Percentiles rank a stretch among this genome's conserved stretches.
Evolutionary conservation across 192 early-diverging fungal species (phyloP).

Genomic region (Spizellomyces punctatus): DNA sequence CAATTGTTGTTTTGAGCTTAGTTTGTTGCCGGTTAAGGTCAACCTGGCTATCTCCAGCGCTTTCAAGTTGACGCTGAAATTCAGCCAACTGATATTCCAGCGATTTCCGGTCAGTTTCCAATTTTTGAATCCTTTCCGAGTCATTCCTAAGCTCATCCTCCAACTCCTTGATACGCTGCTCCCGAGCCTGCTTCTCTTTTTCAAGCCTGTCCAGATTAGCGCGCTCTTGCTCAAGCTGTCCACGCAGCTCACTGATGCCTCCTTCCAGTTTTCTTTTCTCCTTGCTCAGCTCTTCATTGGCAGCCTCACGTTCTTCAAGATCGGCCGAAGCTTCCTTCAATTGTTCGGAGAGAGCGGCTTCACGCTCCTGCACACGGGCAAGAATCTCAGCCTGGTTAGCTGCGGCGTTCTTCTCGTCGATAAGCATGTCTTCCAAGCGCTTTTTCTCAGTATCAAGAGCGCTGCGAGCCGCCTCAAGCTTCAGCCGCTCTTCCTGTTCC

Average conservation of each 20-base stretch:
- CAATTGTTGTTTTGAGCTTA: slow-evolving; percentile 47
- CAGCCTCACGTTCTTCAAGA: slow-evolving; percentile 52
- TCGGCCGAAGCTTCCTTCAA: slow-evolving; percentile 43
- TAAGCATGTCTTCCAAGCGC: slow-evolving; percentile 67
- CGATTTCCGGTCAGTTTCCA: slow-evolving; percentile 49
- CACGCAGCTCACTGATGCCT: slow-evolving; percentile 36
- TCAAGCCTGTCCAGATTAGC: slow-evolving; percentile 50
- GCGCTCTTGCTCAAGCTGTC: slow-evolving; percentile 36
- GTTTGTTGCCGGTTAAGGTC: slow-evolving; percentile 51
- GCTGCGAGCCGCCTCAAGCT: slow-evolving; percentile 57
- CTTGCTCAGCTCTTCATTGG: slow-evolving; percentile 44
- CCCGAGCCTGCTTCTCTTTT: slow-evolving; percentile 54
- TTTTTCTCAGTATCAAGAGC: slow-evolving; percentile 73
- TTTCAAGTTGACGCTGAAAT: slow-evolving; percentile 46
- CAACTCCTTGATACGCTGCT: slow-evolving; percentile 52
- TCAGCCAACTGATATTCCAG: slow-evolving; percentile 49
- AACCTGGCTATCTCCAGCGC: slow-evolving; percentile 42
- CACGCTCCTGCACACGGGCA: slow-evolving; percentile 75
- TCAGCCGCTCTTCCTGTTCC: slow-evolving; percentile 61
- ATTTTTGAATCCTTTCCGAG: slow-evolving; percentile 32
- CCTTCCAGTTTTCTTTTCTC: slow-evolving; percentile 45
- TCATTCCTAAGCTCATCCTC: slow-evolving; percentile 51
- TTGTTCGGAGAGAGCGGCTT: slow-evolving; percentile 51
- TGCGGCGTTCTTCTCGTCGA: slow-evolving; percentile 73
- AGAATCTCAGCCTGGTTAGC: slow-evolving; percentile 85